Percentiles rank a stretch among this genome's conserved stretches.
phyloP scores from a whole-genome alignment of 1,284 basidiomycete species.

The Cutaneotrichosporon cutaneum region DNA sequence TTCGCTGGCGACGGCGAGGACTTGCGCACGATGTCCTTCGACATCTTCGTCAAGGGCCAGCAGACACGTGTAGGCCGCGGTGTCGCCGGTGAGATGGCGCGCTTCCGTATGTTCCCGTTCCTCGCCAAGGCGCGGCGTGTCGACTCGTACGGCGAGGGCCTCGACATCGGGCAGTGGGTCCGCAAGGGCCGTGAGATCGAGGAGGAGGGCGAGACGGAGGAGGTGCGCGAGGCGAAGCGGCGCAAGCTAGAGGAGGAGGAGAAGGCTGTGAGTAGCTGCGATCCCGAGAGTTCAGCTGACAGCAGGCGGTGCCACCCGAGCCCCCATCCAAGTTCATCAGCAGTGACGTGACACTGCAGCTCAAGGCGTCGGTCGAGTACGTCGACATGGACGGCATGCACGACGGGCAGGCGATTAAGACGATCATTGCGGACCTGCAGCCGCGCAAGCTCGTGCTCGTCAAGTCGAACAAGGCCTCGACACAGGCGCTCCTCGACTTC shows the following conservation, averaged over 20 bases:
- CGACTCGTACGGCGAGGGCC: constrained; percentile 92
- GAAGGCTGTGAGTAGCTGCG: constrained; percentile 61
- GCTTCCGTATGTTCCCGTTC: constrained; percentile 96
- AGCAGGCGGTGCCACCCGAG: constrained; percentile 69
- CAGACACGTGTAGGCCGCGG: constrained; percentile 67
- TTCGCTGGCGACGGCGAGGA: constrained; percentile 50
- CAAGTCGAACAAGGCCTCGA: constrained; percentile 67
- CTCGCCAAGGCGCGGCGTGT: constrained; percentile 88
- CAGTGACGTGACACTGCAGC: constrained; percentile 68
- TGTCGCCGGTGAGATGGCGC: constrained; percentile 44
- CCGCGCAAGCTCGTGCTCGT: constrained; percentile 92
- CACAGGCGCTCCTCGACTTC: constrained; percentile 71
- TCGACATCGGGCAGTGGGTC: constrained; percentile 92
- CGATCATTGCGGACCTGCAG: constrained; percentile 92
- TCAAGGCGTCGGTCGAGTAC: constrained; percentile 81
- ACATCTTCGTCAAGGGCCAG: constrained; percentile 95
- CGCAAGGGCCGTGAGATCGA: constrained; percentile 83
- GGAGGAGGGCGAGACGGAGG: constrained; percentile 79
- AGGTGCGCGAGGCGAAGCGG: constrained; percentile 70
- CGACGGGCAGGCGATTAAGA: constrained; percentile 94
- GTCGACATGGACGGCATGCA: constrained; percentile 95
- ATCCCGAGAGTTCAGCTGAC: neutral
- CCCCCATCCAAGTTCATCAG: constrained; percentile 88
- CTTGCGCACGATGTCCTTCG: constrained; percentile 67
- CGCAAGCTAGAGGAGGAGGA: constrained; percentile 74